phyloP scores from a whole-genome alignment of 2,329 filamentous ascomycete genomes.

The Botrytis hyacinthi region DNA sequence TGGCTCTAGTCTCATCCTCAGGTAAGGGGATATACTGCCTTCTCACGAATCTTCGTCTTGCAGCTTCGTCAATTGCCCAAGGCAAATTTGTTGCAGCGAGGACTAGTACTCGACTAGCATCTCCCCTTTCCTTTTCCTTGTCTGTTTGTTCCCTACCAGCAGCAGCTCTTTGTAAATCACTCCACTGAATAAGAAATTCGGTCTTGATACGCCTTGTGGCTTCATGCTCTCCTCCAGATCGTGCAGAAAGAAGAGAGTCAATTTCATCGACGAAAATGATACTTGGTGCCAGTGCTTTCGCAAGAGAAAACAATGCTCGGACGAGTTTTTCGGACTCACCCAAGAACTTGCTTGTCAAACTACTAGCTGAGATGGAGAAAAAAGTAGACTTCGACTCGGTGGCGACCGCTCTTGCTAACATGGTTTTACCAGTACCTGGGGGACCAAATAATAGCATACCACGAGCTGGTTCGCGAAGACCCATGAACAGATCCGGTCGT shows the following conservation, averaged over 20 bases:
- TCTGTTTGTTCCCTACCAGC: conserved; percentile 73
- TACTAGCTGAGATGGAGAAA: conserved; percentile 94
- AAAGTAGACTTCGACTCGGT: conserved; percentile 95
- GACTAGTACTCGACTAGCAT: conserved; percentile 85
- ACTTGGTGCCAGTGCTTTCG: conserved; percentile 82
- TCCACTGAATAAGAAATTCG: conserved; percentile 97
- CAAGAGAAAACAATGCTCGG: conserved; percentile 83
- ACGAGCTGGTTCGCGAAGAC: conserved; percentile 85
- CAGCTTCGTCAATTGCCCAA: conserved; percentile 97
- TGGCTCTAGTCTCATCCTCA: conserved; percentile 74
- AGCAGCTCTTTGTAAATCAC: conserved; percentile 85
- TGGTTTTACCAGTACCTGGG: conserved; percentile 97
- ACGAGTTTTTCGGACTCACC: conserved; percentile 97
- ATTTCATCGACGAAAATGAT: conserved; percentile 99
- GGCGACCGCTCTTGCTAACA: conserved; percentile 91
- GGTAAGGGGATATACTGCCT: conserved; percentile 95
- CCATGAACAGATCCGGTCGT: conserved; percentile 92
- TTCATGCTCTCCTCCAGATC: conserved; percentile 86
- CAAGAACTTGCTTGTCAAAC: conserved; percentile 90
- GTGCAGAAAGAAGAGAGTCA: conserved; percentile 83
- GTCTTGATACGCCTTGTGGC: conserved; percentile 93
- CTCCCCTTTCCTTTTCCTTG: conserved; percentile 68
- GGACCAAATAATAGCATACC: conserved; percentile 97
- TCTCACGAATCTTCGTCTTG: conserved; percentile 82
- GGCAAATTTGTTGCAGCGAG: conserved; percentile 93